Conservation (phyloP, 148 eudicot genomes). For the Rheum nobile region DNA sequence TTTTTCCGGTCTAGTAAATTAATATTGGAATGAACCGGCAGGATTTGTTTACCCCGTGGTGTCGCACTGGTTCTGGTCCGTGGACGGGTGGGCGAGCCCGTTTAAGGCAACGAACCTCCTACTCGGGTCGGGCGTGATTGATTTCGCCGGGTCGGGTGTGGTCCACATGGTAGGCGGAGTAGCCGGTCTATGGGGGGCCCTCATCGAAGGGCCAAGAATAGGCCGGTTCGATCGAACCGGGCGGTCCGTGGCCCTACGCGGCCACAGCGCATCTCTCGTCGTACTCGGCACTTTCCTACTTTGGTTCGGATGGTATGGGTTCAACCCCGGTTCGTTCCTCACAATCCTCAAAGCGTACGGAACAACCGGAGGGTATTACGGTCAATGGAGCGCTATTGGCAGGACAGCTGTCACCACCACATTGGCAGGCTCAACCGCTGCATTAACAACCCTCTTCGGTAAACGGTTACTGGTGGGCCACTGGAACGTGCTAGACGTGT, state of each 20-base stretch:
- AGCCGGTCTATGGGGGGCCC: conserved; percentile 44
- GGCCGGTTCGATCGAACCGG: conserved; percentile 31
- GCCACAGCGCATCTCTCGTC: conserved; percentile 43
- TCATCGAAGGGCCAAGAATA: conserved; percentile 33
- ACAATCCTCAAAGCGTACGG: conserved; percentile 31
- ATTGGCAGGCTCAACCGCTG: conserved; percentile 48
- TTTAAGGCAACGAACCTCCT: conserved; percentile 15
- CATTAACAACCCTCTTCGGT: conserved; percentile 41
- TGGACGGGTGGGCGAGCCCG: conserved; percentile 39
- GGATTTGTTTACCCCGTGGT: conserved; percentile 39
- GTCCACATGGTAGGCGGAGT: conserved; percentile 54
- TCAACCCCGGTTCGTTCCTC: conserved; percentile 51
- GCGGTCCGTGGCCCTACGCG: conserved; percentile 24
- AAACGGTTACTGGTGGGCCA: conserved; percentile 42
- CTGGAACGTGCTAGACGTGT: conserved; percentile 53
- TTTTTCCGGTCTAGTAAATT: not conserved
- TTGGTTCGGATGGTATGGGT: conserved; percentile 56
- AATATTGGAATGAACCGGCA: not conserved
- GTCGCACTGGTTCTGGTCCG: conserved; percentile 41
- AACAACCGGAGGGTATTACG: conserved; percentile 22
- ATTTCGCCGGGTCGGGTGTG: conserved; percentile 49
- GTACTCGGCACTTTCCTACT: conserved; percentile 46
- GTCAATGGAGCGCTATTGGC: conserved; percentile 55
- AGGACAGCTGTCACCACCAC: conserved; percentile 62
- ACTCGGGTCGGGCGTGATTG: conserved; percentile 35